Base-by-base conservation (phyloP, 176 grass and related monocot species). In the Puccinellia tenuiflora region DNA sequence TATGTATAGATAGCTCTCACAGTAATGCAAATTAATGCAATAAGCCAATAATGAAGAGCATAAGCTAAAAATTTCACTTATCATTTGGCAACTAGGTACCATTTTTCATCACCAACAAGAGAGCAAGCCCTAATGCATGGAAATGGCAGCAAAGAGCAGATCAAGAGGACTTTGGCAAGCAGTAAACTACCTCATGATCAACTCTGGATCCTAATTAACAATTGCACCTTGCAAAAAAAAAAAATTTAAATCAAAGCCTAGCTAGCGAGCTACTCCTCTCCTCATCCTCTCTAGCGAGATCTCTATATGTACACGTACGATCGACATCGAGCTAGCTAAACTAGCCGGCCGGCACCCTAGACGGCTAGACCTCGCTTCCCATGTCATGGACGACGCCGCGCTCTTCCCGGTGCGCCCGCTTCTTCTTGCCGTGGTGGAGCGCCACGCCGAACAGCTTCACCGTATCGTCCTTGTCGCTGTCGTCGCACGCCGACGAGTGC, bases 391-490 rank as follows among this genome's bases (percentile, higher is more conserved):
- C 61, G 18, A 24, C 48, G 20, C 78, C 57, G 12, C 82, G 67
- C 24, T 89, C 77, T 52, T 86, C 76, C 52, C 60, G 71, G 76
- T 90, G 78, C 78, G 76, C 21, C 73, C 83, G 84, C 86, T 95
- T 95, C 85, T 92, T 93, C 34, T 65, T 85, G 6, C 85, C 81
- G 31, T 93, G 88, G 45, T 93, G 90, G 62, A 98, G 81, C 12
- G 88, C 47, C 79, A 98, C 95, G n/a, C 95, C 95, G 65, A 98
- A 98, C 62, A 98, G 86, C 90, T 95, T 98, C 75, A 98, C 90
- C 25, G 86, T 90, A 74, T 68, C 55, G 53, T 43, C 56, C 20
- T 48, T 48, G 46, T 48, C 46, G 15, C 46, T 15, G 46, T 48
- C 46, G 4, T 48, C 15, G 15, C 46, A 48, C 46, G 15, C 4